Conservation (phyloP, 768 basidiomycete genomes). For the Thelephora ganbajun region DNA sequence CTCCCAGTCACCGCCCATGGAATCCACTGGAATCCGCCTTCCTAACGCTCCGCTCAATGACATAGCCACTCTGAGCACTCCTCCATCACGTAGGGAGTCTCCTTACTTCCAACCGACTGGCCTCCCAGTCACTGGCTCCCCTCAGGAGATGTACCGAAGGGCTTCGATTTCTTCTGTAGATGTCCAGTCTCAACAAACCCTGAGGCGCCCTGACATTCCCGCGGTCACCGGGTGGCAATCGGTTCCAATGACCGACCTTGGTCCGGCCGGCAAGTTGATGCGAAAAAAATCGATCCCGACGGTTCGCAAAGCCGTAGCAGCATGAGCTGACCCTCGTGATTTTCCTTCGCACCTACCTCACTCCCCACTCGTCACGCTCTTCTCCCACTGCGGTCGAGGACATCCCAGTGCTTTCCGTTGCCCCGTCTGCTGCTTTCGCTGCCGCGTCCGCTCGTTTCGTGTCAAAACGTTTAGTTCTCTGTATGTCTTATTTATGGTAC, state of each 20-base stretch:
- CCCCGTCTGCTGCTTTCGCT: neutral
- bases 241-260: conserved; percentile 16
- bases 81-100: conserved; percentile 4
- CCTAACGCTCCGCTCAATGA: conserved; percentile 63
- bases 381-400: neutral
- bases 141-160: neutral
- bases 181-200: neutral
- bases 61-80: conserved; percentile 35
- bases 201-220: conserved; percentile 8
- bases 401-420: neutral
- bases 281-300: conserved; percentile 9
- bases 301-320: conserved; percentile 13
- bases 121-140: neutral
- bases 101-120: neutral
- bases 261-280: conserved; percentile 10
- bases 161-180: neutral
- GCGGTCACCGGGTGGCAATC: conserved; percentile 24
- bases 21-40: conserved; percentile 49
- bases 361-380: neutral
- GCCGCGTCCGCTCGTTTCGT: neutral
- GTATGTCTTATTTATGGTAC: neutral
- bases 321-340: conserved; percentile 5
- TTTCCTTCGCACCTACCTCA: neutral
- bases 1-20: conserved; percentile 24
- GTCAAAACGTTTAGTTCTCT: neutral